These are phyloP conservation scores for Hygrocybe coccinea DNA, from an alignment of 768 basidiomycete genomes.

Conservation along the genomic window DNA sequence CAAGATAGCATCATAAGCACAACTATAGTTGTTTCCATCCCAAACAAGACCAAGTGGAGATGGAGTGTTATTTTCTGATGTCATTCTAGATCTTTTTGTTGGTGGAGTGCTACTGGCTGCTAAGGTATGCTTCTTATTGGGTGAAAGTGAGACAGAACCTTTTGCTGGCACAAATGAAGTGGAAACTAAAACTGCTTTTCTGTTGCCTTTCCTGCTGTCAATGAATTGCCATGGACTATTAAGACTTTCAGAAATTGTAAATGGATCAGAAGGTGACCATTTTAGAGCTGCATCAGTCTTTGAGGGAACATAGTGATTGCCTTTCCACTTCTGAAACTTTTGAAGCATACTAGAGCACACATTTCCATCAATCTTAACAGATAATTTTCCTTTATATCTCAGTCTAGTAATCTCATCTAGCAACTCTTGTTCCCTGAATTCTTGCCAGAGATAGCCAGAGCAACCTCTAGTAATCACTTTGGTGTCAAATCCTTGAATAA, in stretches of 20 bases:
- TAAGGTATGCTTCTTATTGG: conserved; percentile 4
- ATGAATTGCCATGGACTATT: conserved; percentile 2
- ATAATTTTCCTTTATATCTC: conserved; percentile 19
- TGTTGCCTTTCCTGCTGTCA: background rate
- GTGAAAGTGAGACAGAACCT: background rate
- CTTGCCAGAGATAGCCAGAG: conserved; percentile 16
- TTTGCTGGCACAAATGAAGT: conserved; percentile 10
- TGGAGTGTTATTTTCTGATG: background rate
- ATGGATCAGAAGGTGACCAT: conserved; percentile 16
- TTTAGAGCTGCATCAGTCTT: conserved; percentile 12
- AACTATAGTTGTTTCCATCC: conserved; percentile 15
- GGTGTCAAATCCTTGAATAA: conserved; percentile 24
- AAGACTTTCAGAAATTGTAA: background rate
- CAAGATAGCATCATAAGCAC: conserved; percentile 16
- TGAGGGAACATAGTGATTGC: conserved; percentile 17
- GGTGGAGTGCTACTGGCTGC: conserved; percentile 1
- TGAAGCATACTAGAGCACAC: conserved; percentile 12
- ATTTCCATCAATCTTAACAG: conserved; percentile 6
- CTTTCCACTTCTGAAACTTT: conserved; percentile 7
- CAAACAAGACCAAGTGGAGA: conserved; percentile 11
- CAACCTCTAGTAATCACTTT: conserved; percentile 24
- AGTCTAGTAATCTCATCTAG: conserved; percentile 31
- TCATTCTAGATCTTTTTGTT: background rate
- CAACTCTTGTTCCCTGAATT: conserved; percentile 23
- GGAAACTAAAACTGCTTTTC: background rate